Conservation (phyloP, 2,329 filamentous ascomycete genomes). For the Colletotrichum sidae region DNA sequence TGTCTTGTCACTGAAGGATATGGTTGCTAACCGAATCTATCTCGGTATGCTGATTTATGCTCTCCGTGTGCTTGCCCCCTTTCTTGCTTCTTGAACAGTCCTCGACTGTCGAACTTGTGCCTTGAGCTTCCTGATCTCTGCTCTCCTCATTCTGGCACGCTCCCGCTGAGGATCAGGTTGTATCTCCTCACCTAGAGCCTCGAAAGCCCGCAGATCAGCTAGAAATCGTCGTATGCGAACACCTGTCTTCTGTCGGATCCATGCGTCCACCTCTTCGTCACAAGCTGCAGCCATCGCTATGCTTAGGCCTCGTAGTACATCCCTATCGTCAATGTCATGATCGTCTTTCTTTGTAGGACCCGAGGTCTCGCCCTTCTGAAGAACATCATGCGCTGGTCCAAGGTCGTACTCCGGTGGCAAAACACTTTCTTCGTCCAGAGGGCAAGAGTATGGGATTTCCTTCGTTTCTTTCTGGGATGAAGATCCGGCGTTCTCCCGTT, state of each 20-base stretch:
- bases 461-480: no score
- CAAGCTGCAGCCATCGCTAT: constrained; percentile 68
- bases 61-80: not conserved
- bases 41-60: not conserved
- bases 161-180: constrained; percentile 42
- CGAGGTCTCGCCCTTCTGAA: constrained; percentile 17
- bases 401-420: not conserved
- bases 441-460: not conserved
- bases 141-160: constrained; percentile 44
- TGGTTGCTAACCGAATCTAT: not conserved
- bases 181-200: constrained; percentile 53
- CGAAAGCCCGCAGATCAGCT: constrained; percentile 64
- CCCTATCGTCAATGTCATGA: constrained; percentile 57
- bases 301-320: constrained; percentile 66
- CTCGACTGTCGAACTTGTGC: constrained; percentile 48
- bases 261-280: constrained; percentile 64
- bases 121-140: constrained; percentile 50
- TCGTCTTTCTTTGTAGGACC: constrained; percentile 49
- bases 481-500: not conserved
- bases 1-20: not conserved
- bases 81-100: constrained; percentile 18
- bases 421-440: not conserved
- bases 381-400: not conserved
- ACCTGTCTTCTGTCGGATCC: constrained; percentile 64
- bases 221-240: constrained; percentile 65